phyloP scores from a whole-genome alignment of 2,329 filamentous ascomycete genomes.

The Colletotrichum eremochloae region DNA sequence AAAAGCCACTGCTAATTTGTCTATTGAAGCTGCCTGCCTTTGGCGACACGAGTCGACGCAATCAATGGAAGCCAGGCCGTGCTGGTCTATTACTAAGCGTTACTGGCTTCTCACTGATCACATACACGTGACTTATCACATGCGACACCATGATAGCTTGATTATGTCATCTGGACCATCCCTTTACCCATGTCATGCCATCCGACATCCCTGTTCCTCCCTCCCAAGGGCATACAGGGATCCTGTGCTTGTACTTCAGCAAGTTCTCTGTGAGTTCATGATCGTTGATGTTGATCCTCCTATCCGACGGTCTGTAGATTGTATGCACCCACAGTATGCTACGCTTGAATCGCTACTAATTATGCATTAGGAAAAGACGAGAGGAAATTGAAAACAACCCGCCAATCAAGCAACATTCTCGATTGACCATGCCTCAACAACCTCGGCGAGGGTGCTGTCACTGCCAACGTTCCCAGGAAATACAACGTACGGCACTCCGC shows the following conservation, averaged over 20 bases:
- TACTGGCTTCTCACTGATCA: too few relatives aligned
- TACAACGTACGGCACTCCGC: conserved; percentile 67
- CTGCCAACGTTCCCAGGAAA: conserved; percentile 71
- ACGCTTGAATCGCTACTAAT: conserved; percentile 17
- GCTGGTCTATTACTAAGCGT: too few relatives aligned
- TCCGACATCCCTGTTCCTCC: too few relatives aligned
- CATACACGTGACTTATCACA: too few relatives aligned
- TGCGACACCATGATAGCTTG: too few relatives aligned
- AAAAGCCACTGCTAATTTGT: not conserved
- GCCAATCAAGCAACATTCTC: conserved; percentile 19
- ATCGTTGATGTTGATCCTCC: conserved; percentile 11
- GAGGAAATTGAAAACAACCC: not conserved
- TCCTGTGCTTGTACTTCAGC: too few relatives aligned
- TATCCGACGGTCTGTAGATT: not conserved
- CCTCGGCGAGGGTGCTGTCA: conserved; percentile 59
- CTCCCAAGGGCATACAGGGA: too few relatives aligned
- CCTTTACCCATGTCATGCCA: too few relatives aligned
- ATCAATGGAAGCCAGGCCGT: not conserved
- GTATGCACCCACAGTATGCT: conserved; percentile 4
- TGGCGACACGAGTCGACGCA: not conserved
- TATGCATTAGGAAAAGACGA: not conserved
- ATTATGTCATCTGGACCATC: too few relatives aligned
- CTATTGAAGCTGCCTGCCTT: not conserved
- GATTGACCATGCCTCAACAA: conserved; percentile 52
- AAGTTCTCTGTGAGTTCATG: not conserved